A percentile compares a stretch with the other conserved stretches of the same genome.
phyloP scores from a whole-genome alignment of 768 basidiomycete species.

The Pulveroboletus sp. region DNA sequence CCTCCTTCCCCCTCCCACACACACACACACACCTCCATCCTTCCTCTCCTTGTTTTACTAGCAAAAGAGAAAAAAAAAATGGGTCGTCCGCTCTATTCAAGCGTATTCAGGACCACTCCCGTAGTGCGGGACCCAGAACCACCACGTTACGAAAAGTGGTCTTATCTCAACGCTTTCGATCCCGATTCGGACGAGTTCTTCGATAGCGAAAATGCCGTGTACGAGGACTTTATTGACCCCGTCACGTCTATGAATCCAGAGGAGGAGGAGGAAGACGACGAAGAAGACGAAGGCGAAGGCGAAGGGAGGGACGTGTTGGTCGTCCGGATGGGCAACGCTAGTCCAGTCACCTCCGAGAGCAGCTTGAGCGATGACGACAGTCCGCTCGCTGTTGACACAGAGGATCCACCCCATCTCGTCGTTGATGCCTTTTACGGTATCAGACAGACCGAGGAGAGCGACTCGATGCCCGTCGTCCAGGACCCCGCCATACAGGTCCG shows the following conservation, averaged over 20 bases:
- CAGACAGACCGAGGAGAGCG: constrained; percentile 20
- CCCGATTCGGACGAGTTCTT: constrained; percentile 81
- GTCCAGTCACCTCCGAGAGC: constrained; percentile 37
- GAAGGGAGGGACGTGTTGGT: constrained; percentile 32
- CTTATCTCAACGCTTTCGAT: constrained; percentile 63
- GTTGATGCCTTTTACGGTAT: constrained; percentile 32
- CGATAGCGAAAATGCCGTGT: constrained; percentile 48
- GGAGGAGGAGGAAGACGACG: constrained; percentile 14
- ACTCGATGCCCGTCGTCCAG: not conserved
- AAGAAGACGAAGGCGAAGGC: constrained; percentile 22
- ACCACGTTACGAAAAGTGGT: constrained; percentile 52
- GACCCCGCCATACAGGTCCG: constrained; percentile 21
- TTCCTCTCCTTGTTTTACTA: constrained; percentile 26
- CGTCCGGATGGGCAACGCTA: constrained; percentile 29
- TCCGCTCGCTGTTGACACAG: constrained; percentile 43
- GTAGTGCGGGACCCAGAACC: constrained; percentile 43
- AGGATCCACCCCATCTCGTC: constrained; percentile 39
- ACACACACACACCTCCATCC: not conserved
- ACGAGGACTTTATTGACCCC: constrained; percentile 61
- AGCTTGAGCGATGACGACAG: constrained; percentile 45
- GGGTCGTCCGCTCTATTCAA: constrained; percentile 60
- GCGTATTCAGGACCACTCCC: constrained; percentile 34
- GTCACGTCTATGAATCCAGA: constrained; percentile 11
- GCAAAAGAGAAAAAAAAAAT: constrained; percentile 29
- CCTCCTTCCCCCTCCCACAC: constrained; percentile 1